Evolutionary conservation across 768 basidiomycete genomes (phyloP).

Genomic region (Kwoniella bestiolae): DNA sequence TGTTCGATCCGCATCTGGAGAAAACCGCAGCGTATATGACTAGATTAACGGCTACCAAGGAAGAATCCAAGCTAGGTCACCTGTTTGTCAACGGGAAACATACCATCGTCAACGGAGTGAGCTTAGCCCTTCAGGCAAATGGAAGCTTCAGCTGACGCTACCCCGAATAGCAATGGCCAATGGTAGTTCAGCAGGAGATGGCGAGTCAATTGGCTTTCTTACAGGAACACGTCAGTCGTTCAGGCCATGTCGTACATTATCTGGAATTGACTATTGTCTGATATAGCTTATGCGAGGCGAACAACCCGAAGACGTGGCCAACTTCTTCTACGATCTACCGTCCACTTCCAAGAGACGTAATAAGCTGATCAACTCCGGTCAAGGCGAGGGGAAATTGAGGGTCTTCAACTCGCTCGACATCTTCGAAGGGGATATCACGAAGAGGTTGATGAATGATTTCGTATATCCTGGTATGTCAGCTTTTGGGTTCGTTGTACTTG

Average conservation of each 20-base stretch:
- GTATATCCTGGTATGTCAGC: conserved; percentile 67
- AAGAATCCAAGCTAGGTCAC: conserved; percentile 63
- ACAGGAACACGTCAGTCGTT: conserved; percentile 71
- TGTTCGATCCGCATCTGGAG: conserved; percentile 57
- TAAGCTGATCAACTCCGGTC: conserved; percentile 68
- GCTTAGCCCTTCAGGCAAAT: conserved; percentile 41
- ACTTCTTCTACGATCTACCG: conserved; percentile 89
- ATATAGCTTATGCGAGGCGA: conserved; percentile 41
- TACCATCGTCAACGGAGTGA: conserved; percentile 69
- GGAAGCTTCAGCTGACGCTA: background rate
- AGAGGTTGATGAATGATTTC: conserved; percentile 61
- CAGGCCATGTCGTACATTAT: too few species aligned
- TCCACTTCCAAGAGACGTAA: conserved; percentile 74
- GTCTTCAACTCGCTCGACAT: conserved; percentile 67
- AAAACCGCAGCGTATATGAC: conserved; percentile 64
- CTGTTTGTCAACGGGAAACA: conserved; percentile 90
- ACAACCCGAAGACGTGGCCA: conserved; percentile 61
- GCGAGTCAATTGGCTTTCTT: conserved; percentile 68
- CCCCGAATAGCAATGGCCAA: conserved; percentile 66
- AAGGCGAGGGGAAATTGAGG: conserved; percentile 61
- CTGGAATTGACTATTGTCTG: conserved; percentile 63
- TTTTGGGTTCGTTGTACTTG: background rate
- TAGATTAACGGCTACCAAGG: conserved; percentile 65
- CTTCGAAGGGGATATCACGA: conserved; percentile 55
- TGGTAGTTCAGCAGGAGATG: conserved; percentile 68